phyloP scores from a whole-genome alignment of 345 rosid species.

The Salix suchowensis region DNA sequence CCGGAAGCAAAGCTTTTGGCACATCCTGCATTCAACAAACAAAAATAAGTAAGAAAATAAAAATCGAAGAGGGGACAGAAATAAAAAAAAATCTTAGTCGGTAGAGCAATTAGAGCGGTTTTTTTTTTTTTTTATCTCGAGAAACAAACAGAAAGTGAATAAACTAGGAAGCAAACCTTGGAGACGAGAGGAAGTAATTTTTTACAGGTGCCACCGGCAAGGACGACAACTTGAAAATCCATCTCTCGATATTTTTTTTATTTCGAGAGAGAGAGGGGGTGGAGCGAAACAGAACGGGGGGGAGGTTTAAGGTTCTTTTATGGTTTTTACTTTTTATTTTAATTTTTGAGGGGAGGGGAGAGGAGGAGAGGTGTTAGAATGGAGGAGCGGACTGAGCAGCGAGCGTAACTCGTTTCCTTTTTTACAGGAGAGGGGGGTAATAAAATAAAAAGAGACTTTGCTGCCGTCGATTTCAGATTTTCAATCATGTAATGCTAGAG shows the following conservation, averaged over 20 bases:
- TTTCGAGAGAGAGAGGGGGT: neutral
- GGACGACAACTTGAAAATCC: slow-evolving; percentile 92
- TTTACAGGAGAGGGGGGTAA: no score
- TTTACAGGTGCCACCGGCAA: slow-evolving; percentile 82
- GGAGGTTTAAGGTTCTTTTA: neutral
- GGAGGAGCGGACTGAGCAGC: neutral
- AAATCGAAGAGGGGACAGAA: neutral
- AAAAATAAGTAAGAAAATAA: neutral
- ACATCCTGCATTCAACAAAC: slow-evolving; percentile 53
- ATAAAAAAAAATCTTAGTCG: neutral
- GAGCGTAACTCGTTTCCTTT: neutral
- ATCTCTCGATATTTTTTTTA: slow-evolving; percentile 18
- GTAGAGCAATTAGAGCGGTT: neutral
- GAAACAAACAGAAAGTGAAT: neutral
- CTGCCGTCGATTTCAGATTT: neutral
- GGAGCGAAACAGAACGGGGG: neutral
- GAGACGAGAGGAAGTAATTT: slow-evolving; percentile 77
- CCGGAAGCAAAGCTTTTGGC: slow-evolving; percentile 88
- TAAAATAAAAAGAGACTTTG: neutral
- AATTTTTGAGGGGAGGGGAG: neutral
- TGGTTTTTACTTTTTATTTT: neutral
- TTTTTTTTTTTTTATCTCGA: neutral
- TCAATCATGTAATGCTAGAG: neutral
- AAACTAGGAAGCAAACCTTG: slow-evolving; percentile 38
- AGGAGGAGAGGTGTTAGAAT: neutral